Evolutionary conservation across 2,329 filamentous ascomycete genomes (phyloP).

Genomic region (Alternaria brassicae): DNA sequence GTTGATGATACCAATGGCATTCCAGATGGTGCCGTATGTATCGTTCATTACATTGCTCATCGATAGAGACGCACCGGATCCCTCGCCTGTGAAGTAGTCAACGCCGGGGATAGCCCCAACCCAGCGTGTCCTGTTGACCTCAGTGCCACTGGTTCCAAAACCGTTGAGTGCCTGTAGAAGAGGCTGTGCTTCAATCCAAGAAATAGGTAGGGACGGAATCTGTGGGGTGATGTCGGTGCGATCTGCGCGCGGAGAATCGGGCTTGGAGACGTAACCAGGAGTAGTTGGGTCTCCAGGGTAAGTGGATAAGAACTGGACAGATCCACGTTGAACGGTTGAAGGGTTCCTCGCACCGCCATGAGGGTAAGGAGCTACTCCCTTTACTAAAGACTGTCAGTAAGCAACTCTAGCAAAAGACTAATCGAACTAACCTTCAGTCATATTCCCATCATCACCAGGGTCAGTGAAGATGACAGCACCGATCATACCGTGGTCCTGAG

Average conservation of each 20-base stretch:
- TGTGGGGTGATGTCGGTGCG: constrained; percentile 69
- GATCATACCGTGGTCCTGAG: constrained; percentile 55
- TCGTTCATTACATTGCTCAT: constrained; percentile 78
- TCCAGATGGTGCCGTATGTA: constrained; percentile 81
- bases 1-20: constrained; percentile 73
- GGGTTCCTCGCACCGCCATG: constrained; percentile 55
- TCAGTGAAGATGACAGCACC: constrained; percentile 57
- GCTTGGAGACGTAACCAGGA: constrained; percentile 79
- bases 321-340: constrained; percentile 55
- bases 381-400: constrained; percentile 31
- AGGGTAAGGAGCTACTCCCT: constrained; percentile 55
- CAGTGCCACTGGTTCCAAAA: constrained; percentile 67
- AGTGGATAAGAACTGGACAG: constrained; percentile 67
- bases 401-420: not conserved
- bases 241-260: constrained; percentile 74
- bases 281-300: constrained; percentile 54
- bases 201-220: constrained; percentile 88
- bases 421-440: constrained; percentile 46
- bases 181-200: constrained; percentile 80
- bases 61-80: constrained; percentile 59
- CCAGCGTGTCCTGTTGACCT: constrained; percentile 51
- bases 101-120: constrained; percentile 47
- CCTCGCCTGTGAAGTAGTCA: constrained; percentile 50
- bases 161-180: constrained; percentile 84
- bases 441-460: constrained; percentile 56